phyloP scores from a whole-genome alignment of 2,329 filamentous ascomycete species.

The Arthrobotrys pseudoclavata region DNA sequence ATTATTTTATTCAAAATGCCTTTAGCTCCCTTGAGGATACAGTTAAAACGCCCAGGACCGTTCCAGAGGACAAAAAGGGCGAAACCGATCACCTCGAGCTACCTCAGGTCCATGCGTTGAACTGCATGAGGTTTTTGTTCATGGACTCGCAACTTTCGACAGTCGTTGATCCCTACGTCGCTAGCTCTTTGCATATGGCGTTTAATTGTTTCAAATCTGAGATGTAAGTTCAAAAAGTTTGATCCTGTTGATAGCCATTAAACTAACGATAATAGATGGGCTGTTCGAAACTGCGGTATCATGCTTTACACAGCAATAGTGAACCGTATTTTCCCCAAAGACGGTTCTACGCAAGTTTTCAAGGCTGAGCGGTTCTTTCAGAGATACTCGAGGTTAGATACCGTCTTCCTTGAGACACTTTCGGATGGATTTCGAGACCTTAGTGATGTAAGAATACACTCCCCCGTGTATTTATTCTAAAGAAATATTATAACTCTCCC shows the following conservation, averaged over 20 bases:
- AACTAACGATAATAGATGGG: conserved; percentile 72
- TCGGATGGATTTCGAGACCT: conserved; percentile 46
- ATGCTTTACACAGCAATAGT: conserved; percentile 89
- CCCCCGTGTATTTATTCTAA: neutral
- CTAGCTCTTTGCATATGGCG: conserved; percentile 81
- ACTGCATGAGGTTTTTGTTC: conserved; percentile 92
- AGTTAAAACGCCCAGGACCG: conserved; percentile 62
- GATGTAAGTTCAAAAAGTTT: conserved; percentile 71
- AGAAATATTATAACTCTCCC: conserved; percentile 18
- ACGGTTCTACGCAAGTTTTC: conserved; percentile 37
- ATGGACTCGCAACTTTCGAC: conserved; percentile 82
- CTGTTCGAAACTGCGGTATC: conserved; percentile 91
- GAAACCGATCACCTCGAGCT: conserved; percentile 71
- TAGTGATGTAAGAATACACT: conserved; percentile 32
- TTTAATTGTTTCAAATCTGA: conserved; percentile 82
- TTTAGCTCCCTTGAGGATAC: conserved; percentile 61
- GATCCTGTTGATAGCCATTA: neutral
- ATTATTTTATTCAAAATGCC: conserved; percentile 24
- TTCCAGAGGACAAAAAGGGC: conserved; percentile 60
- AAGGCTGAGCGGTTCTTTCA: conserved; percentile 43
- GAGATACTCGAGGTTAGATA: conserved; percentile 38
- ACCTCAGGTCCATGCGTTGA: conserved; percentile 93
- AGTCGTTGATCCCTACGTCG: conserved; percentile 80
- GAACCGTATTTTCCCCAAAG: conserved; percentile 74
- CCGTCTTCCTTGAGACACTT: conserved; percentile 36